Base-by-base conservation (phyloP, 495 filamentous ascomycete genomes). In the Neurospora intermedia region DNA sequence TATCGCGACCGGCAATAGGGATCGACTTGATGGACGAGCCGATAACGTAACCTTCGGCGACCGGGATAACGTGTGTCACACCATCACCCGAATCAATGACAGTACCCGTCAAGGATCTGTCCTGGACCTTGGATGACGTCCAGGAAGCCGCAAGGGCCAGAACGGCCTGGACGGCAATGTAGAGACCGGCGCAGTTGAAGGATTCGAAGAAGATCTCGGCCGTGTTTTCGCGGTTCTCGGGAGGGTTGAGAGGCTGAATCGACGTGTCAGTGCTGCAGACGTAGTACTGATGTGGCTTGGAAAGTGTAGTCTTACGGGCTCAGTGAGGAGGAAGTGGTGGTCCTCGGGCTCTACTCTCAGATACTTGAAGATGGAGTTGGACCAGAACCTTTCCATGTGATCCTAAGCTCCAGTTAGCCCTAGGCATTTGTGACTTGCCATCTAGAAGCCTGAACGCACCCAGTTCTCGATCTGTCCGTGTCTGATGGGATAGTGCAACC, bases 131-230 rank as follows among this genome's bases (percentile, higher is more conserved):
- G 35, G 94, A 95, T 48, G 93, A 97, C 31, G 96, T 98, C 96
- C 96, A 99, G 18, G 95, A 98, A 8, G 96, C 96, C 42, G 96
- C 96, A 43, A 99, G 89, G 16, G 96, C 96, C 70, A 99, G 90
- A 27, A 99, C 96, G 16, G 96, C 96, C 84, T 99, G 96, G 11
- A 99, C 96, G 54, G 96, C 96, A 77, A 99, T 99, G 83, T 99
- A 99, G 46, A 99, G 91, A 82, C 96, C 96, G 72, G 96, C 94
- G 83, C 96, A 98, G 82, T 99, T 99, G 86, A 98, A 99, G 20
- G 95, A 97, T 80, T 99, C 96, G 84, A 99, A 99, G 91, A 99
- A 97, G 83, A 99, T 98, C 81, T 99, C 96, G 81, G 96, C 96
- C 27, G 96, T 98, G 82, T 98, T 98, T 82, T 99, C 96, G 76